Percentiles rank a stretch among this genome's conserved stretches.
These are phyloP conservation scores for Blastobotrys mokoenaii DNA, from an alignment of 805 yeast genomes.

Conservation along the genomic window DNA sequence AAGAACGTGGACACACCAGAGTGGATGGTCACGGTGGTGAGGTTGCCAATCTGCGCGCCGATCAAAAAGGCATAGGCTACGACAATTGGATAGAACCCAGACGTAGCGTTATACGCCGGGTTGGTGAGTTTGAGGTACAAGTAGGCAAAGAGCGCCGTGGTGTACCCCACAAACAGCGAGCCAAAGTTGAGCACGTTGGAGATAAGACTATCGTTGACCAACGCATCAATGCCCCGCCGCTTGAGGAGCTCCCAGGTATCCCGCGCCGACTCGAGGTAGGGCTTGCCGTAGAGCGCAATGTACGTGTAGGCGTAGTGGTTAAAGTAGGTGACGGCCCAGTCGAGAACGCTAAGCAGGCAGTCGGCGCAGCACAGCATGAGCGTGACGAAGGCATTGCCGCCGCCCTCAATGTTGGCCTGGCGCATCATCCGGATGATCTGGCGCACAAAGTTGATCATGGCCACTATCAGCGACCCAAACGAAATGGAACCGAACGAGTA, in stretches of 20 bases:
- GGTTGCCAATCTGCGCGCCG: constrained; percentile 65
- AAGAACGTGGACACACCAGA: constrained; percentile 80
- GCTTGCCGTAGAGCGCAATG: constrained; percentile 78
- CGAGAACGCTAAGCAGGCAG: constrained; percentile 53
- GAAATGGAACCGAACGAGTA: constrained; percentile 87
- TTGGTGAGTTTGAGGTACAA: constrained; percentile 58
- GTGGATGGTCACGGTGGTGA: constrained; percentile 65
- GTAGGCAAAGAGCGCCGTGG: constrained; percentile 53
- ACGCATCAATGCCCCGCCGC: constrained; percentile 74
- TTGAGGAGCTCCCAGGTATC: constrained; percentile 75
- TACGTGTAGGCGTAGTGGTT: constrained; percentile 86
- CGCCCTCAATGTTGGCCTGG: constrained; percentile 43
- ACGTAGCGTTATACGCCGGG: constrained; percentile 55
- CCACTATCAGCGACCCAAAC: constrained; percentile 70
- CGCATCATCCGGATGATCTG: constrained; percentile 46
- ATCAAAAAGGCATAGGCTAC: constrained; percentile 67
- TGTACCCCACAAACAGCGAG: constrained; percentile 60
- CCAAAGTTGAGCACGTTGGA: constrained; percentile 74
- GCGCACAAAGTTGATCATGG: constrained; percentile 59
- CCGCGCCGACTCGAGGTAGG: constrained; percentile 65
- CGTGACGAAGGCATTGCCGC: constrained; percentile 45
- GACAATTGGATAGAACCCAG: constrained; percentile 60
- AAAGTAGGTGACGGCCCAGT: constrained; percentile 78
- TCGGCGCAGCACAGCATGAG: constrained; percentile 41
- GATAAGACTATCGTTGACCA: constrained; percentile 76